Base-by-base conservation (phyloP, 805 yeast species). In the Sugiyamaella americana region DNA sequence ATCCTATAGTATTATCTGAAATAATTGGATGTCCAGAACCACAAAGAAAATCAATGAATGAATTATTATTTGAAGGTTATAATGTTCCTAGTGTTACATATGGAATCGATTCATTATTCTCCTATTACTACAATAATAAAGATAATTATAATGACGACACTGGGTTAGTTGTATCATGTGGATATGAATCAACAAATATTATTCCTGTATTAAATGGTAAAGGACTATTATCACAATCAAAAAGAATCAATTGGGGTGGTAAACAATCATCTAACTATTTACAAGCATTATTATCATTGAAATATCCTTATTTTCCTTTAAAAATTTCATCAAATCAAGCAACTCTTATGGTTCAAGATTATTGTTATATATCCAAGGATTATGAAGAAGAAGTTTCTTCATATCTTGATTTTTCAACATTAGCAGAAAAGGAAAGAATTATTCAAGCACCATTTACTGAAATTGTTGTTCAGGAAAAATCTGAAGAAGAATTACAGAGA, bases 181-280 rank as follows among this genome's bases (percentile, higher is more conserved):
- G 96, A 2, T 75, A 87, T 63, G 93, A 89, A 56, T 76, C 86
- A 45, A 84, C 95, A 0, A 82, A 81, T 59, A 65, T 93, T 0
- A 79, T 91, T 16, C 98, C 98, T 0, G 87, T 91, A 1, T 53
- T 86, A 1, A 61, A 76, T n/a, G 87, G 88, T 0, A 68, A 69
- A 45, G 89, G 94, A 0, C 53, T 80, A 2, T 62, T 87, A 46
- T 67, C 75, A 22, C 82, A 81, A 48, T 70, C 88, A 5, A 88
- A 87, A 58, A 72, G 98, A 58, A 78, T 93, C 34, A 87, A 87
- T 60, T 87, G 93, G 87, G 98, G 98, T 50, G 98, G 96, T 8
- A 76, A 78, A 51, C 84, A 78, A 38, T 75, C 89, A 1, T 76
- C 74, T 24, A 78, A 74, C 35, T 89, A 74, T 55, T 62, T 93